Evolutionary conservation across 495 filamentous ascomycete genomes (phyloP), one percentile per base, ranked within the genome.

Genomic region (Hypomontagnella submonticulosa): DNA sequence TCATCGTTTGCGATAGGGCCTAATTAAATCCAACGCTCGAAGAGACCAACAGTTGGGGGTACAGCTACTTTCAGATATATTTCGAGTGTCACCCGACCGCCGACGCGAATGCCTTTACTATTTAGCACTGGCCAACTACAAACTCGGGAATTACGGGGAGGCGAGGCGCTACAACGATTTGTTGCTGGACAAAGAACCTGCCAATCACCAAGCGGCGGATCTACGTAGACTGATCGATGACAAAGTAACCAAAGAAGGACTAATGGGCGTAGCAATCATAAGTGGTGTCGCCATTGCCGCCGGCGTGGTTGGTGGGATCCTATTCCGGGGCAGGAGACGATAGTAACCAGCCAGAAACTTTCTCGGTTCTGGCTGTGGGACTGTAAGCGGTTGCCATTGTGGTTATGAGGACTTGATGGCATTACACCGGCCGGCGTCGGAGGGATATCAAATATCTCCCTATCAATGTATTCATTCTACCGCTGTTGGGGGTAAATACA

Each of bases 61-160:
- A 51, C 90, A 90, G 56, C 85, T 98, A 10, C 87, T 99, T 42
- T 95, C 94, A 57, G 96, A 99, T 63, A 98, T 99, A 80, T 98
- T 97, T 84, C 91, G 94, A 59, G 89, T 85, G 40, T 89, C 92
- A 13, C 90, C 90, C 43, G 95, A 98, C 70, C 90, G 95, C 58
- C 89, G 96, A 58, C 88, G 95, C 56, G 95, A 99, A 84, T 99
- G 95, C 74, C 90, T 98, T 27, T 99, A 97, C 81, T 99, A 99
- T 77, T 85, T 99, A 10, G 95, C 92, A 10, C 84, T 99, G 18
- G 95, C 95, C 50, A 96, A 99, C 80, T 99, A 92, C 87, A 96
- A 97, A 80, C 87, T 99, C 7, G 96, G 95, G 37, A 98, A 97
- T 81, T 99, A 96, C 73, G 92, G 88, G 23, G 94, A 99, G 74